These are phyloP conservation scores for Hemileccinum impolitum DNA, from an alignment of 768 basidiomycete genomes.

Conservation along the genomic window DNA sequence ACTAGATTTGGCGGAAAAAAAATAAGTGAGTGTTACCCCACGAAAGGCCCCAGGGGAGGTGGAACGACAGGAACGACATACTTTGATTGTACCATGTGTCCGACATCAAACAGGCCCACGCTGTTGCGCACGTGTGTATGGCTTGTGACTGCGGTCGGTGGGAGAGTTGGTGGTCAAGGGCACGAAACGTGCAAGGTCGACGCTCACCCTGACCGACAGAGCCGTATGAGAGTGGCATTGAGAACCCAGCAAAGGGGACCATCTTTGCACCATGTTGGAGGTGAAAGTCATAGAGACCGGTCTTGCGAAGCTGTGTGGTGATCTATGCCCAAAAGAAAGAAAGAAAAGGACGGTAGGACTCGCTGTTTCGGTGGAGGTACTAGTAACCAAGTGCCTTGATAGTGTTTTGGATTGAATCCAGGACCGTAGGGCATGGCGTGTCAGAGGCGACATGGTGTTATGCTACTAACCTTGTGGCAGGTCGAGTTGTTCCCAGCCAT, in stretches of 20 bases:
- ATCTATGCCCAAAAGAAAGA: background rate
- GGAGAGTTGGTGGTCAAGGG: conserved; percentile 9
- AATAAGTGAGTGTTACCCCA: too few species aligned
- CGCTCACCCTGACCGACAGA: conserved; percentile 71
- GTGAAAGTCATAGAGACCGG: conserved; percentile 88
- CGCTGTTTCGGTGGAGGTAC: conserved; percentile 18
- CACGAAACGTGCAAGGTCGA: conserved; percentile 1
- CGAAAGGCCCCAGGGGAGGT: too few species aligned
- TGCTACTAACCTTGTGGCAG: too few species aligned
- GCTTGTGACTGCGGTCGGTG: conserved; percentile 61
- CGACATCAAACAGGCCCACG: conserved; percentile 93
- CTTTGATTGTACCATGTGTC: conserved; percentile 97
- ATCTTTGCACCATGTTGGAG: conserved; percentile 81
- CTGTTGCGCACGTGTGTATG: conserved; percentile 84
- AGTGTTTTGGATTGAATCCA: background rate
- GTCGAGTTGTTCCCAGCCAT: too few species aligned
- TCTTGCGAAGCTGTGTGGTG: conserved; percentile 47
- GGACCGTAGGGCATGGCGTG: conserved; percentile 1
- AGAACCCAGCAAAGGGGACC: conserved; percentile 94
- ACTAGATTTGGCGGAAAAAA: conserved; percentile 41
- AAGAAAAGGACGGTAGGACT: conserved; percentile 1
- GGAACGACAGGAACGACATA: conserved; percentile 31
- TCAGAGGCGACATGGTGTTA: conserved; percentile 5
- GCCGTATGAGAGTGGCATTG: conserved; percentile 90
- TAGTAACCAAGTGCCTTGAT: conserved; percentile 17